phyloP scores from a whole-genome alignment of 2,329 filamentous ascomycete genomes.

The Aureobasidium lini region DNA sequence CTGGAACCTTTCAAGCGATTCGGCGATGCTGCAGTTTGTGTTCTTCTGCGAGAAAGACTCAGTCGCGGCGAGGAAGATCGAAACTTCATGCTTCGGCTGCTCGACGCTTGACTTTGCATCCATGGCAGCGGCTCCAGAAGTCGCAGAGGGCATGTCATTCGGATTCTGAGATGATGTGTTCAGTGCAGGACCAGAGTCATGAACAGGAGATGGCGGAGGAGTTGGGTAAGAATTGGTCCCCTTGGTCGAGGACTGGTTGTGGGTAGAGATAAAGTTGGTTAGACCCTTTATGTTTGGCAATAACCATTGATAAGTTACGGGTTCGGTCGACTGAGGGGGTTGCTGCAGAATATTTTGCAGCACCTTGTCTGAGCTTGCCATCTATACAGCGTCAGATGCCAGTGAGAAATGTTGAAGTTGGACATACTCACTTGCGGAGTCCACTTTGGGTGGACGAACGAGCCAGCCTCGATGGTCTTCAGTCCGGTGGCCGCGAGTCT shows the following conservation, averaged over 20 bases:
- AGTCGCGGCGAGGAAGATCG: constrained; percentile 75
- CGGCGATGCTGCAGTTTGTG: constrained; percentile 70
- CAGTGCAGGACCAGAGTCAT: constrained; percentile 31
- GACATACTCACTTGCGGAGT: constrained; percentile 59
- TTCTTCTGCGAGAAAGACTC: constrained; percentile 75
- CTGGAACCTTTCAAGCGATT: constrained; percentile 62
- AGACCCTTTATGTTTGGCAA: constrained; percentile 70
- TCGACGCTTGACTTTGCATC: constrained; percentile 54
- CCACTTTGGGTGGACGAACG: constrained; percentile 78
- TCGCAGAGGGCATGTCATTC: constrained; percentile 34
- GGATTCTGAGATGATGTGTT: constrained; percentile 37
- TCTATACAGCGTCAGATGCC: constrained; percentile 39
- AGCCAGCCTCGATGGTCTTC: constrained; percentile 68
- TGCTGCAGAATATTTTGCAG: constrained; percentile 58
- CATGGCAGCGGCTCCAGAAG: constrained; percentile 30
- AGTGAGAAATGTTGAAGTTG: neutral
- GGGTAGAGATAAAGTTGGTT: constrained; percentile 51
- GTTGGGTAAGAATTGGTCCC: constrained; percentile 38
- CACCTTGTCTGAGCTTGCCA: constrained; percentile 71
- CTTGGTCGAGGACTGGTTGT: constrained; percentile 39
- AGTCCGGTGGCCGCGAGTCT: constrained; percentile 62
- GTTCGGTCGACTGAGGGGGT: constrained; percentile 45
- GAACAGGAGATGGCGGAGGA: constrained; percentile 31
- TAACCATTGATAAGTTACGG: constrained; percentile 71
- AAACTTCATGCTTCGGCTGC: constrained; percentile 49